Evolutionary conservation across 2,329 filamentous ascomycete genomes (phyloP), one percentile per base, ranked within the genome.

Genomic region (Cladosporium sp.): DNA sequence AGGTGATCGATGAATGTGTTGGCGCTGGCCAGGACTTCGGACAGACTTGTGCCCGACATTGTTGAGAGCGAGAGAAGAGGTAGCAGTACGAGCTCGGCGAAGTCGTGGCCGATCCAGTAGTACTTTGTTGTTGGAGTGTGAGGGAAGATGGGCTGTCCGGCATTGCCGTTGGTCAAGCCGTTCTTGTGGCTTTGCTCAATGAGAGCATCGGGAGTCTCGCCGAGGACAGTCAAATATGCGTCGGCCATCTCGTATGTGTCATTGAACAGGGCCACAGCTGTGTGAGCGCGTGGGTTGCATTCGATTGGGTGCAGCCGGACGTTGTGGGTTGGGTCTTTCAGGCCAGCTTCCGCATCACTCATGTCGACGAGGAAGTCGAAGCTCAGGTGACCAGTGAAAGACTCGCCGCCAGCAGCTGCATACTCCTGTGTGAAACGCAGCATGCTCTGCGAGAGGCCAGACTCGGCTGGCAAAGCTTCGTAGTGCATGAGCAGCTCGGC

Each of bases 51-150:
- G 67, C n/a, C 61, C 65, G 9, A 70, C 9, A 17, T 64, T 1
- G 70, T 61, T 11, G 80, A 17, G 2, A 77, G 68, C 1, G 72
- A 67, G 5, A 79, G 63, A 0, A 82, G 61, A 0, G 82, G 84
- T 0, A 79, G 69, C 0, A 86, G 37, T 0, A 86, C 67, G 1
- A 80, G 72, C 1, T 78, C 75, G 1, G 86, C 74, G 0, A 89
- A 56, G 59, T 90, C 87, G 62, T 90, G 85, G 0, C 82, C 84
- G n/a, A 86, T 68, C 87, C 87, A 90, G 71, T 88, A 88, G 65
- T 80, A 82, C 1, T 57, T 69, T 59, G 64, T 62, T 1, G 67
- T 51, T 7, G 51, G 63, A 17, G 28, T 61, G 3, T 58, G 30
- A 14, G 67, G 65, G 34, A 51, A 63, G 5, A 65, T 56, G 30